phyloP scores from a whole-genome alignment of 1,139 yeast species.

The Pichia cactophila region DNA sequence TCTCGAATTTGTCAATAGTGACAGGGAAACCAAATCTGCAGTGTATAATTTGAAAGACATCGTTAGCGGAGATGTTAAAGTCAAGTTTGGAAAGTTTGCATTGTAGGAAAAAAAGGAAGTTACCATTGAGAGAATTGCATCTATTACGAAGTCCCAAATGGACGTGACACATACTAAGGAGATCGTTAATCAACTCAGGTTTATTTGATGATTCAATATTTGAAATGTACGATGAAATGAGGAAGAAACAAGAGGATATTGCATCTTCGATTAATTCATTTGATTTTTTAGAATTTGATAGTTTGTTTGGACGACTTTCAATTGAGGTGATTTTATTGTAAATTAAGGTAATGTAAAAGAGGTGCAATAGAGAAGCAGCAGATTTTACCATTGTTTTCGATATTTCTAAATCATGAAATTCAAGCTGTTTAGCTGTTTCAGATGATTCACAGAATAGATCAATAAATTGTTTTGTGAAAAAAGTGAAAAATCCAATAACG shows the following conservation, averaged over 20 bases:
- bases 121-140: slow-evolving; percentile 61
- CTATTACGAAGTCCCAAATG: slow-evolving; percentile 63
- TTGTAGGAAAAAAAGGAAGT: slow-evolving; percentile 55
- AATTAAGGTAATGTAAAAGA: slow-evolving; percentile 38
- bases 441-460: slow-evolving; percentile 16
- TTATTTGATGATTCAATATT: slow-evolving; percentile 10
- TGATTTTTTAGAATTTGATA: slow-evolving; percentile 27
- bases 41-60: slow-evolving; percentile 64
- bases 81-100: slow-evolving; percentile 41
- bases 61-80: slow-evolving; percentile 43
- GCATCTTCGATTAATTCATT: slow-evolving; percentile 45
- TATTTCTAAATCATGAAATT: not conserved
- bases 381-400: slow-evolving; percentile 10
- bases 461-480: slow-evolving; percentile 30
- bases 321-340: slow-evolving; percentile 36
- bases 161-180: slow-evolving; percentile 57
- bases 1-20: slow-evolving; percentile 50
- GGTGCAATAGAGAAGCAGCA: slow-evolving; percentile 31
- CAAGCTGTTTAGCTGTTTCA: slow-evolving; percentile 20
- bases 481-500: slow-evolving; percentile 41
- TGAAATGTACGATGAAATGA: slow-evolving; percentile 33
- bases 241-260: slow-evolving; percentile 36
- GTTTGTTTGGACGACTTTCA: slow-evolving; percentile 28
- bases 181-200: slow-evolving; percentile 32
- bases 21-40: slow-evolving; percentile 71